Evolutionary conservation across 1,284 basidiomycete genomes (phyloP).

Genomic region (Moesziomyces antarcticus): DNA sequence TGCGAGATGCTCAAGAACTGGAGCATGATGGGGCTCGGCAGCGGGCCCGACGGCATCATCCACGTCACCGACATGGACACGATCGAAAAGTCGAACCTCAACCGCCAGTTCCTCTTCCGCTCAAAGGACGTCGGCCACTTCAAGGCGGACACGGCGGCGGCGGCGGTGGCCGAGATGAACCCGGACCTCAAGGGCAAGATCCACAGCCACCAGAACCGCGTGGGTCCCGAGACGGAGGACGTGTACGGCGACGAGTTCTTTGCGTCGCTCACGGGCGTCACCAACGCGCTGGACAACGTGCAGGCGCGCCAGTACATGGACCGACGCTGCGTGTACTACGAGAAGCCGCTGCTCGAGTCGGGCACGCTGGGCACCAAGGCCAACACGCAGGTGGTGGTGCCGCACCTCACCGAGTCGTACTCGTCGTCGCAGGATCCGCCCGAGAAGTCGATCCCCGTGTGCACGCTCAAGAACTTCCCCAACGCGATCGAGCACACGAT

Average conservation of each 20-base stretch:
- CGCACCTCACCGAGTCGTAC: slow-evolving; percentile 96
- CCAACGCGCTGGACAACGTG: slow-evolving; percentile 99
- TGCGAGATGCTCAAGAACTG: slow-evolving; percentile 99
- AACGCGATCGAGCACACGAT: slow-evolving; percentile 99
- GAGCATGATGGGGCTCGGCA: slow-evolving; percentile 97
- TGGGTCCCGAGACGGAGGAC: slow-evolving; percentile 91
- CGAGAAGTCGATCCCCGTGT: slow-evolving; percentile 96
- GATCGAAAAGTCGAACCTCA: slow-evolving; percentile 99
- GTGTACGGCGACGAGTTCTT: slow-evolving; percentile 90
- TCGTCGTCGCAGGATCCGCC: slow-evolving; percentile 98
- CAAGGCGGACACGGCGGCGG: slow-evolving; percentile 94
- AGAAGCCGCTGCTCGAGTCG: slow-evolving; percentile 95
- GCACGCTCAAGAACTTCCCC: slow-evolving; percentile 99
- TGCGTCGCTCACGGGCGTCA: slow-evolving; percentile 87
- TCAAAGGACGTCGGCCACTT: slow-evolving; percentile 97
- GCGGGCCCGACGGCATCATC: slow-evolving; percentile 83
- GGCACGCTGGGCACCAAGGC: slow-evolving; percentile 99
- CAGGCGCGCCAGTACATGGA: slow-evolving; percentile 98
- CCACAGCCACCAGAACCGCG: slow-evolving; percentile 88
- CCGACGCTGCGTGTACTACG: slow-evolving; percentile 95
- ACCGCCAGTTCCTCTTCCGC: slow-evolving; percentile 98
- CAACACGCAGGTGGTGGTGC: slow-evolving; percentile 95
- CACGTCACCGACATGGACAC: slow-evolving; percentile 98
- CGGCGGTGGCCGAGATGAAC: slow-evolving; percentile 96
- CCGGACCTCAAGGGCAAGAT: slow-evolving; percentile 90